Percentiles rank a stretch among this genome's conserved stretches.
Conservation (phyloP, 75 land plant genomes). For the Gnetum montanum region DNA sequence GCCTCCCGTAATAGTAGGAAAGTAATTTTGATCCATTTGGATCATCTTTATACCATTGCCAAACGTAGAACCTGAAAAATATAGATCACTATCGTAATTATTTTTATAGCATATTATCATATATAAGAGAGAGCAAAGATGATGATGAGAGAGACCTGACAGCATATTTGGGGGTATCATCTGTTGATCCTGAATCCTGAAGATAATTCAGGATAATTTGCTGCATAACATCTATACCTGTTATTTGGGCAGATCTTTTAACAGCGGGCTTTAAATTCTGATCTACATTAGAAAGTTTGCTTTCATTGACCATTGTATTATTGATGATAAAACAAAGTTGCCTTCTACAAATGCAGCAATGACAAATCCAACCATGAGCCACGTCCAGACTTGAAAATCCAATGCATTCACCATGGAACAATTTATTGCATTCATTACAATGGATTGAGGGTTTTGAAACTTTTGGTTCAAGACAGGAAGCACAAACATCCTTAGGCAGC, state of each 20-base stretch:
- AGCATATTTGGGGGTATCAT: slow-evolving; percentile 56
- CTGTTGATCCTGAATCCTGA: slow-evolving; percentile 53
- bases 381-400: slow-evolving; percentile 55
- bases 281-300: slow-evolving; percentile 2
- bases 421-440: slow-evolving; percentile 69
- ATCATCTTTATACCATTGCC: slow-evolving; percentile 92
- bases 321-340: slow-evolving; percentile 52
- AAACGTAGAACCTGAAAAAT: slow-evolving; percentile 84
- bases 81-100: neutral
- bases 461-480: slow-evolving; percentile 51
- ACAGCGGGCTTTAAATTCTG: slow-evolving; percentile 8
- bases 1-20: slow-evolving; percentile 54
- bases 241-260: slow-evolving; percentile 17
- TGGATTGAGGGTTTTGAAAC: slow-evolving; percentile 26
- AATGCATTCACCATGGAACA: slow-evolving; percentile 83
- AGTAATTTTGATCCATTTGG: slow-evolving; percentile 40
- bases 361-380: slow-evolving; percentile 62
- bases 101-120: neutral
- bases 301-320: slow-evolving; percentile 30
- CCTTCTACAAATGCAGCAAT: slow-evolving; percentile 61
- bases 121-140: neutral
- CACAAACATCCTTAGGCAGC: slow-evolving; percentile 36
- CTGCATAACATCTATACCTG: slow-evolving; percentile 60
- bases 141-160: slow-evolving; percentile 53
- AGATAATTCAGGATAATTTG: slow-evolving; percentile 87